Evolutionary conservation across 1,284 basidiomycete species (phyloP), one percentile per base, ranked within the genome.

Genomic region (Tilletiopsis washingtonensis): DNA sequence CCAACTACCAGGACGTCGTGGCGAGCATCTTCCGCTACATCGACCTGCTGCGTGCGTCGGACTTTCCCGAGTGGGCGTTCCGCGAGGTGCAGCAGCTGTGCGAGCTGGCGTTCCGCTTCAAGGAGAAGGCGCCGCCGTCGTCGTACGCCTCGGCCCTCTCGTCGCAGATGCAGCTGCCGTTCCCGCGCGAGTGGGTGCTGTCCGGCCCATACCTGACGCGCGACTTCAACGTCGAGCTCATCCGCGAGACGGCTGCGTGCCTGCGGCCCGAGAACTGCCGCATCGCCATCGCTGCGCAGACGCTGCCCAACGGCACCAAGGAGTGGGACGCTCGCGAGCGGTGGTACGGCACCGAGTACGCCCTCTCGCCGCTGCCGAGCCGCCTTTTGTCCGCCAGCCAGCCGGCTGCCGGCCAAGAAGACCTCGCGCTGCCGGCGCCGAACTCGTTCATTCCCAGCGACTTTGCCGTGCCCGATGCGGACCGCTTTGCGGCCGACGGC

Each of bases 21-120:
- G 76, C 84, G 25, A 78, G 83, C 14, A 77, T 85, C 14, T 91
- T 88, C 80, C 87, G 91, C 68, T 98, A 96, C 76, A 80, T 98
- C 55, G 79, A 84, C 9, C 80, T 98, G 19, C 79, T 99, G 81
- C 79, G 81, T 19, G 82, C 84, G 4, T 71, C 74, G 25, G 76
- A 80, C 4, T 81, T 93, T 37, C 80, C 85, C 17, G 71, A 80
- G 41, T 86, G 82, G 77, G 80, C 85, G 54, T 91, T 91, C 72
- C 76, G 82, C 40, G 94, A 99, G 74, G 80, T 85, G 49, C 81
- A 82, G 42, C 78, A 80, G 38, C 79, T 99, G 37, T 81, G 84
- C 26, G 77, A 81, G 27, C 86, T 85, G 27, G 81, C 81, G 21
- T 98, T 96, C 79, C 81, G 84, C 32, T 98, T 94, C 74, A 81